Percentiles rank a stretch among this genome's conserved stretches.
These are phyloP conservation scores for Trametes pubescens DNA, from an alignment of 1,284 basidiomycete genomes.

Conservation along the genomic window DNA sequence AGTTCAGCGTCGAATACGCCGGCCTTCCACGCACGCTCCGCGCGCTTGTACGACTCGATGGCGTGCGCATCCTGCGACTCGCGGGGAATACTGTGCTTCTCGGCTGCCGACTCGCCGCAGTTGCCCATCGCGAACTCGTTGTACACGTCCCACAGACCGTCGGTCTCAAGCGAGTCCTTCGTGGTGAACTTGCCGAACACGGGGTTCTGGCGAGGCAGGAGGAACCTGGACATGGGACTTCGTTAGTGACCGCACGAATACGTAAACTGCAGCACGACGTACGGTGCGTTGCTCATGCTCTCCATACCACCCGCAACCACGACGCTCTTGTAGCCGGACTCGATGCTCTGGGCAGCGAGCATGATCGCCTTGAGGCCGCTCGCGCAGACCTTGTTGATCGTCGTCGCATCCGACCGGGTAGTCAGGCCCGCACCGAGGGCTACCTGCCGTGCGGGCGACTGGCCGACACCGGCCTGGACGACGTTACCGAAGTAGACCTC, in stretches of 20 bases:
- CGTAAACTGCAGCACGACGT: slow-evolving; percentile 44
- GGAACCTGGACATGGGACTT: slow-evolving; percentile 68
- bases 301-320: slow-evolving; percentile 97
- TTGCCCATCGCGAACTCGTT: slow-evolving; percentile 97
- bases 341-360: slow-evolving; percentile 91
- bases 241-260: slow-evolving; percentile 7
- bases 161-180: slow-evolving; percentile 88
- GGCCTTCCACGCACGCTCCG: slow-evolving; percentile 89
- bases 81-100: slow-evolving; percentile 85
- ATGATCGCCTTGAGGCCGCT: slow-evolving; percentile 96
- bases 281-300: slow-evolving; percentile 97
- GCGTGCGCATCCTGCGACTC: slow-evolving; percentile 91
- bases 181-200: slow-evolving; percentile 90
- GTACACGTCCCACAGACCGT: slow-evolving; percentile 97
- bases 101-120: slow-evolving; percentile 91
- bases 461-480: slow-evolving; percentile 94
- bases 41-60: slow-evolving; percentile 94
- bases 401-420: slow-evolving; percentile 92
- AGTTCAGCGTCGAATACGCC: slow-evolving; percentile 91
- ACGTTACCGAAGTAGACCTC: slow-evolving; percentile 98
- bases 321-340: slow-evolving; percentile 85
- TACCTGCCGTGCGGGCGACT: slow-evolving; percentile 96
- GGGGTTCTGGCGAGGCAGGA: slow-evolving; percentile 88
- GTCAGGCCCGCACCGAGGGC: slow-evolving; percentile 88
- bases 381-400: slow-evolving; percentile 99